Evolutionary conservation across 139 green algal species (phyloP).

Genomic region (Penium margaritaceum): DNA sequence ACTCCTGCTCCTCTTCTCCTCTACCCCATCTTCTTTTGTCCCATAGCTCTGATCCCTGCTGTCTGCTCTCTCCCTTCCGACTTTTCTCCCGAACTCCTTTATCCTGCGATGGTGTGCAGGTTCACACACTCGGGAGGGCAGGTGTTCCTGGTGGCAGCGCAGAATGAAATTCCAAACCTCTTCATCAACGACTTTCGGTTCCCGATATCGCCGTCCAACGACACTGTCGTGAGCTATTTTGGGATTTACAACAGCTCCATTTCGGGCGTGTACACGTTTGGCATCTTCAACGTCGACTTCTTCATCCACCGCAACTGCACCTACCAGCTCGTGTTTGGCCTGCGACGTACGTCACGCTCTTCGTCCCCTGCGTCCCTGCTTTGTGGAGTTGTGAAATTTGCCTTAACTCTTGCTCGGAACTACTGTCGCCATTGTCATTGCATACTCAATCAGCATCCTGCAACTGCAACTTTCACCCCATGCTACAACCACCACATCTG

Average conservation of each 20-base stretch:
- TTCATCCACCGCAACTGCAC: not conserved
- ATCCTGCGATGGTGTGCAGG: too few species aligned
- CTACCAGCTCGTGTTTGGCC: not conserved
- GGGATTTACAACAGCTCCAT: not conserved
- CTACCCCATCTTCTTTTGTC: not conserved
- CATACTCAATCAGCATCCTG: too few species aligned
- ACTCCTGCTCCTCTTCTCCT: not conserved
- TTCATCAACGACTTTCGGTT: not conserved
- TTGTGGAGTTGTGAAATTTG: too few species aligned
- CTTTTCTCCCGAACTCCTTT: too few species aligned
- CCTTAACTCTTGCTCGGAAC: too few species aligned
- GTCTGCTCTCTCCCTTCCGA: not conserved
- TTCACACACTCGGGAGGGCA: not conserved
- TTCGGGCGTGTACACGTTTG: not conserved
- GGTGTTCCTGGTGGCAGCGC: not conserved
- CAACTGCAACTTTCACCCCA: too few species aligned
- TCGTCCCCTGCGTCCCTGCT: too few species aligned
- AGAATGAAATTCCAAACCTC: not conserved
- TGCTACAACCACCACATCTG: too few species aligned
- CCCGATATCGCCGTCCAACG: not conserved
- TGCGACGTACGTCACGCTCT: too few species aligned
- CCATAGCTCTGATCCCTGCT: too few species aligned
- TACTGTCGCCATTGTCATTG: too few species aligned
- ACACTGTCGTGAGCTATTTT: not conserved
- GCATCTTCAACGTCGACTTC: slow-evolving; percentile 1